Evolutionary conservation across 345 rosid species (phyloP).

Genomic region (Salix viminalis): DNA sequence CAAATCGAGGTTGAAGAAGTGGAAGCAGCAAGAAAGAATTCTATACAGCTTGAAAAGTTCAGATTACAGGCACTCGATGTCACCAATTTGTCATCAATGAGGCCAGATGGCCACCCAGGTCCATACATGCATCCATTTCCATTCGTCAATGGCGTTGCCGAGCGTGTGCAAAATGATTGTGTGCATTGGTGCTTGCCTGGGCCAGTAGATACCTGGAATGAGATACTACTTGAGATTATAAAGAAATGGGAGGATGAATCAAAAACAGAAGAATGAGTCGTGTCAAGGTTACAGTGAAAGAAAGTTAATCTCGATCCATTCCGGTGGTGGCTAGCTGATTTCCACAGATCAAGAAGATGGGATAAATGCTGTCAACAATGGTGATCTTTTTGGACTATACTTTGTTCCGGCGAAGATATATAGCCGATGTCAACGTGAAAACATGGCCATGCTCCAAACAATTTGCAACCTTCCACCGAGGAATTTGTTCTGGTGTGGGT

Average conservation of each 20-base stretch:
- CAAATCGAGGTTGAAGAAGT: slow-evolving; percentile 60
- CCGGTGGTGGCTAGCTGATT: slow-evolving; percentile 1
- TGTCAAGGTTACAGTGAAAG: neutral
- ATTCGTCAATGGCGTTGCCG: slow-evolving; percentile 63
- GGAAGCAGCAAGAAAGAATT: slow-evolving; percentile 38
- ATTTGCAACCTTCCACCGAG: neutral
- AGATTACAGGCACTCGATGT: slow-evolving; percentile 73
- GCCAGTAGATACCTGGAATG: slow-evolving; percentile 90
- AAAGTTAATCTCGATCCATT: neutral
- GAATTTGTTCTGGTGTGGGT: neutral
- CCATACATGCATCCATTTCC: slow-evolving; percentile 80
- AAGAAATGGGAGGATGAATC: slow-evolving; percentile 46
- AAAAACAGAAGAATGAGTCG: slow-evolving; percentile 19
- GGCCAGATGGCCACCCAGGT: slow-evolving; percentile 95
- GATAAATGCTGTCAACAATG: neutral
- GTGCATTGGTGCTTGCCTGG: slow-evolving; percentile 98
- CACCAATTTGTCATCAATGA: slow-evolving; percentile 55
- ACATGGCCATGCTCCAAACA: neutral
- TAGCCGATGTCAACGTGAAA: neutral
- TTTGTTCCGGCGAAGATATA: neutral
- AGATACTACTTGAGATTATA: slow-evolving; percentile 58
- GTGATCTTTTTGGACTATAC: slow-evolving; percentile 2
- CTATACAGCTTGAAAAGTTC: slow-evolving; percentile 20
- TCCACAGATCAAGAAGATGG: slow-evolving; percentile 7
- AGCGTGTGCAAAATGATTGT: slow-evolving; percentile 85